phyloP scores from a whole-genome alignment of 2,329 filamentous ascomycete species.

The Fragosphaeria purpurea region DNA sequence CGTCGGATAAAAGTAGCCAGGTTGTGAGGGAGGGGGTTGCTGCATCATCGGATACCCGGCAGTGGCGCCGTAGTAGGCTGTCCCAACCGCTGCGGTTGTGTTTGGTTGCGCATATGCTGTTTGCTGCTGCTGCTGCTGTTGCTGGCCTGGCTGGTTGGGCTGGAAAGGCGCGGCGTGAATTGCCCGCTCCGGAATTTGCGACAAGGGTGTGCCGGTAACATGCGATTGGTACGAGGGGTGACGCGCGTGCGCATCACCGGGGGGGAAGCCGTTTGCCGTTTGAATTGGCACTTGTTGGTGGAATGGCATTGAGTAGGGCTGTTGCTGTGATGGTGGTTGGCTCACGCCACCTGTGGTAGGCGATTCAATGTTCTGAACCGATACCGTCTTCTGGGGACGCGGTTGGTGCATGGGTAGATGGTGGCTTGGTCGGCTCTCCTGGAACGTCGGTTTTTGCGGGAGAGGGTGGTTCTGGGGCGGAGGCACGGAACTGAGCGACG shows the following conservation, averaged over 20 bases:
- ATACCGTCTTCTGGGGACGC: constrained; percentile 87
- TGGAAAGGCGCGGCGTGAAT: constrained; percentile 89
- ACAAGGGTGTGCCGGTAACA: constrained; percentile 69
- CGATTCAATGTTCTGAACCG: constrained; percentile 84
- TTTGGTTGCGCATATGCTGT: constrained; percentile 42
- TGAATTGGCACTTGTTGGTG: constrained; percentile 87
- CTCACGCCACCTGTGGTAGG: constrained; percentile 40
- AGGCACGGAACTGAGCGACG: constrained; percentile 41
- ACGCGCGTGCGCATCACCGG: constrained; percentile 50
- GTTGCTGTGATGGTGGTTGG: background rate
- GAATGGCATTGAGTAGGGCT: constrained; percentile 41
- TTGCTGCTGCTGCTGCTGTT: constrained; percentile 11
- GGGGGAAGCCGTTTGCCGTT: constrained; percentile 39
- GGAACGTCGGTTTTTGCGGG: constrained; percentile 47
- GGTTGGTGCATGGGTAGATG: constrained; percentile 80
- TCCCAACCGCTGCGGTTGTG: background rate
- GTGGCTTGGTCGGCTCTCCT: constrained; percentile 42
- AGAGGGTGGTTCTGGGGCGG: constrained; percentile 50
- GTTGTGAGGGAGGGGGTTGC: constrained; percentile 41
- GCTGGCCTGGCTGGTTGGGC: constrained; percentile 38
- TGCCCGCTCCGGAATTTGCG: constrained; percentile 84
- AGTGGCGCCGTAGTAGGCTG: constrained; percentile 42
- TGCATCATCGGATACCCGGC: constrained; percentile 44
- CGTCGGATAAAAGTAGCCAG: constrained; percentile 22
- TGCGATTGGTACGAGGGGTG: constrained; percentile 62